Evolutionary conservation across 23 red algal species (phyloP), one percentile per base, ranked within the genome.

Genomic region (Cyanidium caldarium): DNA sequence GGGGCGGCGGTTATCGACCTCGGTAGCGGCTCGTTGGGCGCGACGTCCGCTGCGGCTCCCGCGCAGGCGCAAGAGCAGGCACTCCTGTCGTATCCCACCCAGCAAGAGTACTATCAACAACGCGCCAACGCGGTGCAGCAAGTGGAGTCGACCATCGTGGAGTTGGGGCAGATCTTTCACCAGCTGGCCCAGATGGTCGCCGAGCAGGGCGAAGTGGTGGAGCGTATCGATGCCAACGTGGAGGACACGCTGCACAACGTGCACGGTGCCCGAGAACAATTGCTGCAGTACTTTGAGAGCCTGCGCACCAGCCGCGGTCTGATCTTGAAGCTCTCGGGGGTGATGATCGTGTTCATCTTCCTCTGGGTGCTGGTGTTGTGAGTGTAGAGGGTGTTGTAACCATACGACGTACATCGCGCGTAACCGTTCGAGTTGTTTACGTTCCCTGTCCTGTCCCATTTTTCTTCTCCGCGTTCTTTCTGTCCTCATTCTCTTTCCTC

Each of bases 111-210:
- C 38, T 72, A 80, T 16, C 56, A 86, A 29, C 76, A 84, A 37
- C 80, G 92, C 2, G 84, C 92, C 12, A 83, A 87, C 31, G 92
- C 92, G 12, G 92, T 89, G 17, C 42, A 78, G 41, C 83, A 88
- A 38, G 86, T 98, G 10, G 92, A 98, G 58, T 84, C 76, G 33
- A 98, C 92, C 29, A 98, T 98, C 68, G 84, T 88, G 2, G 92
- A 98, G 67, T 56, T 98, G 19, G 92, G 92, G n/a, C 92, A 98
- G 66, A 98, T 98, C 45, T 98, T 98, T 66, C 82, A 88, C 65
- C 92, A 98, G 73, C 78, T 98, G 3, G 83, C 92, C 3, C 87
- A 78, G 10, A 98, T 98, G 92, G 92, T 98, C 35, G 74, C 84
- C 0, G 92, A 98, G 45, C 92, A 98, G 68, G 92, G 92, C 30